phyloP scores from a whole-genome alignment of 2,329 filamentous ascomycete genomes.

The Claviceps monticola region DNA sequence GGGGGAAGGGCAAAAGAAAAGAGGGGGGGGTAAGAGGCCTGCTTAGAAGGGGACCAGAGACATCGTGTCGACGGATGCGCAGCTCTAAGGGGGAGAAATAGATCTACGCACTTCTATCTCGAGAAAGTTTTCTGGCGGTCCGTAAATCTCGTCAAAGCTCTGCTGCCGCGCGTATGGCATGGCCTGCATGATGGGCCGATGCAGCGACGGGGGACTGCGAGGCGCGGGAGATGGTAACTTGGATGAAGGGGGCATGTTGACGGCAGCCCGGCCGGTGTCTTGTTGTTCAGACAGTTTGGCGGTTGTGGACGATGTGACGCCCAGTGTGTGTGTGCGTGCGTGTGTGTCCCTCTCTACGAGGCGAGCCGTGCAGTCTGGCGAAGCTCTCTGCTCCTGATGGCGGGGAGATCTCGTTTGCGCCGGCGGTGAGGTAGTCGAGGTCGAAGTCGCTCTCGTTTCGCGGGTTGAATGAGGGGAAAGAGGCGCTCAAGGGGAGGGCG shows the following conservation, averaged over 20 bases:
- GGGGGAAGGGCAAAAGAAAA: neutral
- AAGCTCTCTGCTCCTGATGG: too few relatives aligned
- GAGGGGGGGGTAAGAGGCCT: neutral
- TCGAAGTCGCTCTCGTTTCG: too few relatives aligned
- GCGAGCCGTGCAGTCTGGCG: too few relatives aligned
- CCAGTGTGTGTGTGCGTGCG: neutral
- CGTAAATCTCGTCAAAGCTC: slow-evolving; percentile 98
- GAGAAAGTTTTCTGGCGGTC: slow-evolving; percentile 93
- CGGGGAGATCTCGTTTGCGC: too few relatives aligned
- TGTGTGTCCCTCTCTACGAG: neutral
- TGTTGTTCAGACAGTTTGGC: slow-evolving; percentile 31
- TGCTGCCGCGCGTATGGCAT: slow-evolving; percentile 70
- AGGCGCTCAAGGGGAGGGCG: too few relatives aligned
- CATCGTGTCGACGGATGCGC: neutral
- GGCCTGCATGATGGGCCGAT: slow-evolving; percentile 46
- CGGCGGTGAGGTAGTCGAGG: too few relatives aligned
- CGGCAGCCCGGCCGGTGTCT: slow-evolving; percentile 19
- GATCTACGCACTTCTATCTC: slow-evolving; percentile 68
- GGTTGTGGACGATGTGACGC: slow-evolving; percentile 8
- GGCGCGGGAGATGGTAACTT: slow-evolving; percentile 12
- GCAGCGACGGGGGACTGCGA: slow-evolving; percentile 20
- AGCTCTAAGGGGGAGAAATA: neutral
- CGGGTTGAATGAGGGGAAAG: too few relatives aligned
- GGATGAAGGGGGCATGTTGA: slow-evolving; percentile 7
- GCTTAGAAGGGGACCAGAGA: neutral